A percentile compares a stretch with the other conserved stretches of the same genome.
Conservation (phyloP, 2,329 filamentous ascomycete genomes). For the Dactylellina parvicollis region DNA sequence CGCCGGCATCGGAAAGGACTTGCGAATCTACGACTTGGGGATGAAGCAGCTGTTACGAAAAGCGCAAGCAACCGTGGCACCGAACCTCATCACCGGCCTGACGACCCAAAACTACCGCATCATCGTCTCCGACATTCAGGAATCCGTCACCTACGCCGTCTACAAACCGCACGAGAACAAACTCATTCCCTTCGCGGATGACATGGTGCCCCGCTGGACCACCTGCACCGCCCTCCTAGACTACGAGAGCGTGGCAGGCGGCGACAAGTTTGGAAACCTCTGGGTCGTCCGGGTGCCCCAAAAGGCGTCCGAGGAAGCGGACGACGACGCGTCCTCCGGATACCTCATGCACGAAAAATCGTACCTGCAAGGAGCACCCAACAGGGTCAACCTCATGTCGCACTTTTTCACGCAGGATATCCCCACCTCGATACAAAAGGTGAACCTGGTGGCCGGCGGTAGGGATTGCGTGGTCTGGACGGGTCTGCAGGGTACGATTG, state of each 20-base stretch:
- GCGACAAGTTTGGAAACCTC: slow-evolving; percentile 97
- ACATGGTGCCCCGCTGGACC: slow-evolving; percentile 88
- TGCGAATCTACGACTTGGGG: slow-evolving; percentile 91
- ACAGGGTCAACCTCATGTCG: slow-evolving; percentile 82
- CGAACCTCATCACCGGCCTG: slow-evolving; percentile 85
- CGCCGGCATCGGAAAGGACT: slow-evolving; percentile 81
- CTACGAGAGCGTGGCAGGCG: slow-evolving; percentile 93
- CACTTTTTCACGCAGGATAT: slow-evolving; percentile 94
- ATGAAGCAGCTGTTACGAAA: slow-evolving; percentile 93
- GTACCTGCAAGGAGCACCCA: slow-evolving; percentile 88
- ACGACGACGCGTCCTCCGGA: slow-evolving; percentile 88
- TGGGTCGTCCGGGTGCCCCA: slow-evolving; percentile 89
- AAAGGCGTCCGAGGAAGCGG: slow-evolving; percentile 86
- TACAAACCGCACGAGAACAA: slow-evolving; percentile 93
- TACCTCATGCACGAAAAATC: slow-evolving; percentile 89
- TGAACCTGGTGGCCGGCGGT: slow-evolving; percentile 87
- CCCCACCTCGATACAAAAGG: slow-evolving; percentile 87
- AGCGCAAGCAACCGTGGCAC: slow-evolving; percentile 79
- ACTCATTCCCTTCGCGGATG: slow-evolving; percentile 91
- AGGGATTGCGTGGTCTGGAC: slow-evolving; percentile 93
- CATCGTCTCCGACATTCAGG: slow-evolving; percentile 88
- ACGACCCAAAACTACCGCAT: slow-evolving; percentile 92
- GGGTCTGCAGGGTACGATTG: slow-evolving; percentile 92
- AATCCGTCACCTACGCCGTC: slow-evolving; percentile 89
- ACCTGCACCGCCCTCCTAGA: slow-evolving; percentile 93